Evolutionary conservation across 768 basidiomycete species (phyloP), one percentile per base, ranked within the genome.

Genomic region (Termitomyces titanicus): DNA sequence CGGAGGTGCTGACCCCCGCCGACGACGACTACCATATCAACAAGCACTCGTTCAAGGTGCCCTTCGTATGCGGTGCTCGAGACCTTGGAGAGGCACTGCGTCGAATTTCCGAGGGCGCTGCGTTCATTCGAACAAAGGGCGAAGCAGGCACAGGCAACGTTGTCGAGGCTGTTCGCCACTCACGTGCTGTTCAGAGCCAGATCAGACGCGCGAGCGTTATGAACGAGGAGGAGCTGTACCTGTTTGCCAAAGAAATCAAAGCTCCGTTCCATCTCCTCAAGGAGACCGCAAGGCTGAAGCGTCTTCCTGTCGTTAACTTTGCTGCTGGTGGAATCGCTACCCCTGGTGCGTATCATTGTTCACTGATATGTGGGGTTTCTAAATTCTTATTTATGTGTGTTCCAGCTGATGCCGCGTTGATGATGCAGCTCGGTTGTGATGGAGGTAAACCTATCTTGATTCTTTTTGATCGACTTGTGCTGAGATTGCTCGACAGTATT

Each of bases 391-490:
- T n/a, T 17, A 22, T 17, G 7, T 49, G 57, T 57, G 57, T 54
- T 62, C 25, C 70, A 85, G 94, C 92, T 61, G 96, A 99, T 70
- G 96, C 96, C 15, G 97, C 97, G 3, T 72, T 98, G 59, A 97
- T 98, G 96, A 98, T 98, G 95, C 94, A 96, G 67, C 82, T 98
- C 34, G 94, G 96, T 34, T 94, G 93, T 70, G 96, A 96, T 66
- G 94, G 95, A 77, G 89, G 94, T 94, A 65, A 59, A 85, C 70
- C 40, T 4, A 2, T 43, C 31, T 60, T 51, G 12, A 20, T 56
- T 51, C 50, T 20, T 47, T 9, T 27, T 51, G 40, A 47, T 27
- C 33, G 15, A 40, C 48, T 51, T 38, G 31, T 59, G 29, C 29
- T 47, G 18, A 39, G 31, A 38, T 52, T 43, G 45, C 43, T 58